phyloP scores from a whole-genome alignment of 2,329 filamentous ascomycete species.

The Colletotrichum karsti region DNA sequence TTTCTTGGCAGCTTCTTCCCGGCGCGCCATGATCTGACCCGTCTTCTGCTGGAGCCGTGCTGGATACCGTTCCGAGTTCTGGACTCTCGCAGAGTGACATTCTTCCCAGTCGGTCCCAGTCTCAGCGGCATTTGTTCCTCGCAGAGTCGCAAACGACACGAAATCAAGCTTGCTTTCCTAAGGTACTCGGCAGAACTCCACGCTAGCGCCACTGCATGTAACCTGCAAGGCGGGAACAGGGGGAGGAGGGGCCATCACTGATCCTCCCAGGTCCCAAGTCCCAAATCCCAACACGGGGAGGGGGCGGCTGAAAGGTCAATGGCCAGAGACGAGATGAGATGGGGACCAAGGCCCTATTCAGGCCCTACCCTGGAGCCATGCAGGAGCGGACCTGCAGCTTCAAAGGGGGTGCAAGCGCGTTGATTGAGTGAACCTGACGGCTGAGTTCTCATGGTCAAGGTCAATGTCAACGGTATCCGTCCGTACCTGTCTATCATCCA shows the following conservation, averaged over 20 bases:
- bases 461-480: background rate
- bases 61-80: background rate
- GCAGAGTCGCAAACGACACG: background rate
- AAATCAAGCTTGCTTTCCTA: background rate
- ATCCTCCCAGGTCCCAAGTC: background rate
- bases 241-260: background rate
- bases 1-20: background rate
- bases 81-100: no score
- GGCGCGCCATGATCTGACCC: background rate
- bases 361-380: slow-evolving; percentile 11
- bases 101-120: background rate
- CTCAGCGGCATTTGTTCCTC: background rate
- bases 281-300: background rate
- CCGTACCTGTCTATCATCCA: background rate
- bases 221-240: slow-evolving; percentile 25
- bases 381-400: slow-evolving; percentile 26
- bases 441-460: background rate
- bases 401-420: slow-evolving; percentile 21
- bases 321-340: slow-evolving; percentile 22
- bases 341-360: background rate
- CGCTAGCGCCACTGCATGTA: slow-evolving; percentile 23
- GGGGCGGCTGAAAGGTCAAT: background rate
- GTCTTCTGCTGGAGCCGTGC: background rate
- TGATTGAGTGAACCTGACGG: background rate
- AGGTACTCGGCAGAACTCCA: slow-evolving; percentile 19